These are phyloP conservation scores for Tulasnella sp. DNA, from an alignment of 768 basidiomycete species.

Conservation along the genomic window DNA sequence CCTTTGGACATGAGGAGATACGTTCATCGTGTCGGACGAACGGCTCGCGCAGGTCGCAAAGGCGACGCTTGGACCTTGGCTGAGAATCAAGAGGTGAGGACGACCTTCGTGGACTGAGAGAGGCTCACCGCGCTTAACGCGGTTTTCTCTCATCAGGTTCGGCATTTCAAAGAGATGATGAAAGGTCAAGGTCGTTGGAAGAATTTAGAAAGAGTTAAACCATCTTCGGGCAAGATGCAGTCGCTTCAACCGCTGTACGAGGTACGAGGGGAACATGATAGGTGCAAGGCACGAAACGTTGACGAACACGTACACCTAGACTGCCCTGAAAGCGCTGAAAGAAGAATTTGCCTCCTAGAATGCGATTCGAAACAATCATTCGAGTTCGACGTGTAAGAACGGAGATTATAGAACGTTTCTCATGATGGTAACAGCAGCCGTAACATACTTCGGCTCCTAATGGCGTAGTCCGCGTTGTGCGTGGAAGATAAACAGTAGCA, in stretches of 20 bases:
- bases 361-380: background rate
- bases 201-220: slow-evolving; percentile 53
- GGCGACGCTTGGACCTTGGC: slow-evolving; percentile 94
- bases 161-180: slow-evolving; percentile 79
- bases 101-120: background rate
- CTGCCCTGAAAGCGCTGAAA: background rate
- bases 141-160: slow-evolving; percentile 41
- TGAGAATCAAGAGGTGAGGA: slow-evolving; percentile 76
- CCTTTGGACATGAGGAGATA: slow-evolving; percentile 99
- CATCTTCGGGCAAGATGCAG: slow-evolving; percentile 49
- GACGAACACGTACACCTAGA: background rate
- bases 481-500: background rate
- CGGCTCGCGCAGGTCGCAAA: slow-evolving; percentile 79
- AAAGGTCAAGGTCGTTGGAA: slow-evolving; percentile 57
- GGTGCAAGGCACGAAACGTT: background rate
- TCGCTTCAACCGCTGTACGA: slow-evolving; percentile 52
- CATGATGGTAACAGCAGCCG: too few species aligned
- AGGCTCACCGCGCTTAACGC: background rate
- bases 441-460: too few species aligned
- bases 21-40: slow-evolving; percentile 92
- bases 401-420: too few species aligned
- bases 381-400: too few species aligned
- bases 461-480: background rate
- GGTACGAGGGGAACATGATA: slow-evolving; percentile 27
- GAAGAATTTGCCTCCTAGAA: background rate